A percentile compares a stretch with the other conserved stretches of the same genome.
Conservation (phyloP, 2,329 filamentous ascomycete genomes). For the Ceratocystis destructans region DNA sequence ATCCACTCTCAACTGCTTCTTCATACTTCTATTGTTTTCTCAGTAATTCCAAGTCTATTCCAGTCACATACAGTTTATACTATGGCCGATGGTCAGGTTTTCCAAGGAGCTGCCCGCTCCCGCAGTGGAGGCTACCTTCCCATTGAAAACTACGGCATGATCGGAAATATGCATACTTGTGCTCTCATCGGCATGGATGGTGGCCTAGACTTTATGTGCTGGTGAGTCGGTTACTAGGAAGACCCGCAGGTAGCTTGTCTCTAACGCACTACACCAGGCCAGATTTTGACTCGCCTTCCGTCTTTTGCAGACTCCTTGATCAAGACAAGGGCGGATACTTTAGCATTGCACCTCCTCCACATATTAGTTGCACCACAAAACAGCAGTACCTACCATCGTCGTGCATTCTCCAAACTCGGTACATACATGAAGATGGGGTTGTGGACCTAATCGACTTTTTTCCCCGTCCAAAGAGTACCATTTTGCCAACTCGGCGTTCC, state of each 20-base stretch:
- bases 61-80: background rate
- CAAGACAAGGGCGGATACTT: constrained; percentile 63
- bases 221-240: constrained; percentile 31
- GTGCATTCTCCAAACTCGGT: constrained; percentile 65
- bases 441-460: constrained; percentile 65
- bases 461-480: constrained; percentile 49
- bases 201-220: constrained; percentile 66
- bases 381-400: constrained; percentile 64
- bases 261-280: constrained; percentile 37
- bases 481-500: constrained; percentile 36
- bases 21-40: background rate
- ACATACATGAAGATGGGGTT: constrained; percentile 61
- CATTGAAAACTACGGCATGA: constrained; percentile 67
- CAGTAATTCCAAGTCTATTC: background rate
- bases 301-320: constrained; percentile 63
- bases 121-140: constrained; percentile 37
- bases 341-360: constrained; percentile 44
- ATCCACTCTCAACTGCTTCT: background rate
- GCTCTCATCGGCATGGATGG: constrained; percentile 62
- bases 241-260: background rate
- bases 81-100: constrained; percentile 4
- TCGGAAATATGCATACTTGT: constrained; percentile 69
- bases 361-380: constrained; percentile 50
- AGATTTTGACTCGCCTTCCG: constrained; percentile 61
- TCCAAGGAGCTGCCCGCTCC: constrained; percentile 8